Base-by-base conservation (phyloP, 257 asterid species). In the Nemophila menziesii region DNA sequence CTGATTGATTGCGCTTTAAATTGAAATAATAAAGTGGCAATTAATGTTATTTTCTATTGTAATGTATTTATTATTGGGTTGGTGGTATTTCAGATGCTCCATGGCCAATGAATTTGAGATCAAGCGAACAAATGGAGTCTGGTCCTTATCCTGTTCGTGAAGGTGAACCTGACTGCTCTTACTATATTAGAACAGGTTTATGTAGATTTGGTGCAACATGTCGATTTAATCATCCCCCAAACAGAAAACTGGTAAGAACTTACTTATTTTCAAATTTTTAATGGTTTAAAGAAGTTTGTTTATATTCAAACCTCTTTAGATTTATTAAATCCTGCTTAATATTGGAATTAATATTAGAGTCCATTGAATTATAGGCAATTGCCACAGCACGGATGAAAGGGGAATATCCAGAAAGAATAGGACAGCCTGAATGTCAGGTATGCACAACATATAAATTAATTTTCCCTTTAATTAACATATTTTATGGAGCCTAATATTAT, bases 341-440 rank as follows among this genome's bases (percentile, higher is more conserved):
- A 7, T 7, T 46, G 18, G 34, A 33, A 17, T 23, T 46, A 51
- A 54, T 17, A 44, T 43, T 52, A 38, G 42, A 48, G 44, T 48
- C 19, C 50, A 51, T 20, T 52, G 33, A 56, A 54, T 37, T 71
- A 23, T 46, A 89, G 97, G 97, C 82, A 51, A 78, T 80, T 53
- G 82, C 93, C 44, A 65, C 93, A 18, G 86, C 97, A 68, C 72
- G 78, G 70, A 81, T 80, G 87, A 80, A 77, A 66, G 94, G 87
- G 48, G 94, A 84, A 63, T 80, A 78, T 63, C 98, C 98, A 46
- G 98, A 89, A 71, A 78, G 94, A 76, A 46, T 61, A 15, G 98
- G 96, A 55, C 94, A 80, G 57, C 83, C 85, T 39, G 98, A 89
- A 63, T 89, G 95, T 54, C 86, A 74, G 96, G 96, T 80, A 70